These are phyloP conservation scores for Trichoderma sp. DNA, from an alignment of 2,329 filamentous ascomycete genomes.

Conservation along the genomic window DNA sequence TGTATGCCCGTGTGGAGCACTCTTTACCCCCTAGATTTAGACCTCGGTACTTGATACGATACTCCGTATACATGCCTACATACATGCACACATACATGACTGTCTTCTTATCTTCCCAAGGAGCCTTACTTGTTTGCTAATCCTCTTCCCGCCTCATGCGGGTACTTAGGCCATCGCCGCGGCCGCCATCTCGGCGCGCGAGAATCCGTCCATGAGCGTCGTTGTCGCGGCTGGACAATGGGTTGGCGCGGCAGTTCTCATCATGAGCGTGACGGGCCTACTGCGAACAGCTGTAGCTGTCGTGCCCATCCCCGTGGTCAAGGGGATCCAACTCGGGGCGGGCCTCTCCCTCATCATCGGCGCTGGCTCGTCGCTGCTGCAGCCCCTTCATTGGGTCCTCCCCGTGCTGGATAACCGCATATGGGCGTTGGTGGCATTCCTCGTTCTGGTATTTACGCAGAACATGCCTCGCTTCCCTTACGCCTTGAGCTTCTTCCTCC, in stretches of 20 bases:
- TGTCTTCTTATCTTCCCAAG: background rate
- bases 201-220: constrained; percentile 50
- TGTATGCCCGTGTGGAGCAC: background rate
- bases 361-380: constrained; percentile 66
- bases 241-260: constrained; percentile 67
- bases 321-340: constrained; percentile 91
- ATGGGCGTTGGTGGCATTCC: constrained; percentile 72
- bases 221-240: constrained; percentile 73
- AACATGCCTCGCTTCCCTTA: constrained; percentile 69
- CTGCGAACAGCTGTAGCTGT: constrained; percentile 68
- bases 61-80: background rate
- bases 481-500: constrained; percentile 66
- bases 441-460: constrained; percentile 67
- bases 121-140: background rate
- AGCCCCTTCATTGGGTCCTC: constrained; percentile 64
- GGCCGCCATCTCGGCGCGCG: constrained; percentile 72
- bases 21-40: background rate
- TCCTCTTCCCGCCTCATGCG: background rate
- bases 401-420: constrained; percentile 74
- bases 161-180: constrained; percentile 72
- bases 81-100: background rate
- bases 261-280: constrained; percentile 78
- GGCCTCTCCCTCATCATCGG: constrained; percentile 79
- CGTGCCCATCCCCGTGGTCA: constrained; percentile 83
- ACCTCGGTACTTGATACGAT: background rate